Conservation (phyloP, 1,284 basidiomycete species). For the Hymenochaete sp. region DNA sequence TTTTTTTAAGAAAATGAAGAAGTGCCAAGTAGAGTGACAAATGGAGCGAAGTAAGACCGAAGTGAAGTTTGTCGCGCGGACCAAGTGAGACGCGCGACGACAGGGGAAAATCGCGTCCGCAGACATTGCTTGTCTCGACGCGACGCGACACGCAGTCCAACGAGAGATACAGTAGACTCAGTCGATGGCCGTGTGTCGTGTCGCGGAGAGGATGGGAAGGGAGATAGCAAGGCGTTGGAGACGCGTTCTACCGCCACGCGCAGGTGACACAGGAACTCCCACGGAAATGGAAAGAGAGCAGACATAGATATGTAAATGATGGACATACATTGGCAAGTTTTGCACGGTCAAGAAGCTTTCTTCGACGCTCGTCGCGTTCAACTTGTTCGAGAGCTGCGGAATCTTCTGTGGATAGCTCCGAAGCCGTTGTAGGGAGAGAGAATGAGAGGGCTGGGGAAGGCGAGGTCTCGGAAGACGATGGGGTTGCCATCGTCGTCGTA, state of each 20-base stretch:
- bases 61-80: slow-evolving; percentile 1
- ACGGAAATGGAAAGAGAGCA: too few relatives aligned
- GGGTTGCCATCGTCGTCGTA: slow-evolving; percentile 77
- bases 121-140: background rate
- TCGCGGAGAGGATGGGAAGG: too few relatives aligned
- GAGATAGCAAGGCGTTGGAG: too few relatives aligned
- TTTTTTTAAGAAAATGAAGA: too few relatives aligned
- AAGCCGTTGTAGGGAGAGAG: slow-evolving; percentile 39
- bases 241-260: slow-evolving; percentile 14
- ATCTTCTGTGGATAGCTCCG: slow-evolving; percentile 24
- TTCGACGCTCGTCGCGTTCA: slow-evolving; percentile 51
- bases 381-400: slow-evolving; percentile 31
- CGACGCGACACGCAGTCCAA: slow-evolving; percentile 1
- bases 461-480: slow-evolving; percentile 68
- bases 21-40: background rate
- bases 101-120: slow-evolving; percentile 17
- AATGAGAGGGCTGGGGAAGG: slow-evolving; percentile 62
- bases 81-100: too few relatives aligned
- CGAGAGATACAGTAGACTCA: background rate
- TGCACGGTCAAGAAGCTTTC: slow-evolving; percentile 66
- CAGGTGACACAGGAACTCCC: slow-evolving; percentile 37
- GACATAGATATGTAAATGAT: too few relatives aligned
- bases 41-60: background rate
- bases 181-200: background rate
- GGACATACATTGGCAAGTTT: slow-evolving; percentile 64